Base-by-base conservation (phyloP, 2,329 filamentous ascomycete species). In the Nigrospora sphaerica region DNA sequence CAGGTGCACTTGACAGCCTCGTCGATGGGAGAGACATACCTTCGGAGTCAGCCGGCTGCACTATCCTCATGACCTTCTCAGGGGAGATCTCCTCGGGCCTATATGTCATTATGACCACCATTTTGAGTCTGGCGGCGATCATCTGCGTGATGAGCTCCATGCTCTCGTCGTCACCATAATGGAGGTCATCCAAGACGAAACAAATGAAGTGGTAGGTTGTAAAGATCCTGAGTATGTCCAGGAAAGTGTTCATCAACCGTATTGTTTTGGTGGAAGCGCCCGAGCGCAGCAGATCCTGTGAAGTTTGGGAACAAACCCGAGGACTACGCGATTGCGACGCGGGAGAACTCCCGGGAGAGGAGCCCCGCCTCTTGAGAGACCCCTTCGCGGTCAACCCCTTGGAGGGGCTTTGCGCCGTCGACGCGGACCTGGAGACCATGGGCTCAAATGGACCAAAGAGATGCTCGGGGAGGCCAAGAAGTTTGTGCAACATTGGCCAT, bases 111-210 rank as follows among this genome's bases (percentile, higher is more conserved):
- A 95, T 82, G 31, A 95, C 73, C 17, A 92, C 81, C 69, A 95
- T 85, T 17, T 86, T 88, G 50, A 96, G 80, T 52, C 85, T 85
- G 1, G 85, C 82, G 43, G 77, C 75, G 46, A 95, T 81, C 44
- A 96, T 89, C 57, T 90, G 85, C 14, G 84, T 78, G 35, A 96
- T 84, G 44, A 96, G 72, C 48, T 95, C 88, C 41, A 93, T 69
- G 13, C 86, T 93, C 63, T 96, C 92, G 23, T 86, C 80, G 60
- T 96, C 92, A 7, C 90, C 89, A 63, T 89, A 93, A 57, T 96
- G 90, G 32, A 96, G 69, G 63, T 96, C 92, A 58, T 96, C 92
- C 28, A 96, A 68, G 56, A 84, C 90, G 55, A 95, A 83, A 58
- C 88, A 95, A 45, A 95, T 90, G 57, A 95, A 83, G 57, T 91